Evolutionary conservation across 2,329 filamentous ascomycete species (phyloP), one percentile per base, ranked within the genome.

Genomic region (Colletotrichum gloeosporioides): DNA sequence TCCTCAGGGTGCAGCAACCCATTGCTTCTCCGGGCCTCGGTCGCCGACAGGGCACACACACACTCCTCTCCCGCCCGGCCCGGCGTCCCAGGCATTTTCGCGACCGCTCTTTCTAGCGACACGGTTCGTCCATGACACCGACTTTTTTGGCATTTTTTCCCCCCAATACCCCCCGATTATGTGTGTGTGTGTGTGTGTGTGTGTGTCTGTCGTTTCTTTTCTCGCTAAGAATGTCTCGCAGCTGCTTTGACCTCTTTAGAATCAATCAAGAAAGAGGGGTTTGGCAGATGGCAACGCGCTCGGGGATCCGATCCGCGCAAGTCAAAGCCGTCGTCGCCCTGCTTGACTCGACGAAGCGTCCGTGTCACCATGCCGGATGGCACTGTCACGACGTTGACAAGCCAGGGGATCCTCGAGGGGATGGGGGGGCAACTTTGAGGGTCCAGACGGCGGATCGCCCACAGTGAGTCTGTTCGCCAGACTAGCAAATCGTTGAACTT

Each of bases 371-470:
- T 32, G 27, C 64, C 29, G 16, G 49, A 69, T 36, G 34, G 44
- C 62, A 32, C 49, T 69, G 74, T 55, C 69, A 65, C 59, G 74
- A 69, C 59, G 59, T 59, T 76, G 74, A 74, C 74, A 76, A 61
- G 74, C 74, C 65, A 69, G 70, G 74, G 74, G 29, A 69, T 73
- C 70, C 74, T 69, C 59, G 49, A 59, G 29, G 31, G 39, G 63
- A n/a, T 8, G 16, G 18, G 25, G 22, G 65, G 44, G 44, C 44
- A 53, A 53, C 44, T 53, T 53, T 22, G 44, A 53, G 44, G 44
- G 27, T 8, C 15, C 32, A 65, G 22, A 34, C 39, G 49, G 34
- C 70, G 70, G 73, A 69, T 68, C 64, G 57, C 57, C 57, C 44
- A 57, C 29, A n/a, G 29, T n/a, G 64, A 62, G 57, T 76, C 73